A percentile compares a stretch with the other conserved stretches of the same genome.
Evolutionary conservation across 1,284 basidiomycete genomes (phyloP).

Genomic region (Laetiporus sulphureus): DNA sequence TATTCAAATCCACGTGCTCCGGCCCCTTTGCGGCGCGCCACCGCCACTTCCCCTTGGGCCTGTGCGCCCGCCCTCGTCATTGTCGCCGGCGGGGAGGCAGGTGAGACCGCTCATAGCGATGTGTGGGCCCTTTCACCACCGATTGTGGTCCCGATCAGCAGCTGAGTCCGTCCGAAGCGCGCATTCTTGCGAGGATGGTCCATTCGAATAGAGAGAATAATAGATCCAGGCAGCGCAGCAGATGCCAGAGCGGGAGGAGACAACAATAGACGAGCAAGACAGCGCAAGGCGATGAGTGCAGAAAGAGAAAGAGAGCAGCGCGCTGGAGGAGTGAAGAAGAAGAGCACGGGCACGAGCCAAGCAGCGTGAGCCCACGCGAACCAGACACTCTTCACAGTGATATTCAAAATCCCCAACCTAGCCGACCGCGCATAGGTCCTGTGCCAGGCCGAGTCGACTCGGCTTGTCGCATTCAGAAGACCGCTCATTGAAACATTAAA

Average conservation of each 20-base stretch:
- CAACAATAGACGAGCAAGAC: conserved; percentile 2
- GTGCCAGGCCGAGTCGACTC: too few relatives aligned
- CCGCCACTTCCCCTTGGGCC: too few relatives aligned
- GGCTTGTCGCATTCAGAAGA: too few relatives aligned
- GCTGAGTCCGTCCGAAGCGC: too few relatives aligned
- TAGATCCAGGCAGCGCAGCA: too few relatives aligned
- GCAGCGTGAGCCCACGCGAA: conserved; percentile 24
- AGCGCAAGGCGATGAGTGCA: conserved; percentile 5
- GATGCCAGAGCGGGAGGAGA: not conserved
- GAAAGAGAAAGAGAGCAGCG: conserved; percentile 13
- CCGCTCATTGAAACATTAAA: too few relatives aligned
- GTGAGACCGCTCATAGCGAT: too few relatives aligned
- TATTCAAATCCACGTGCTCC: conserved; percentile 13
- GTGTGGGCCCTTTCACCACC: too few relatives aligned
- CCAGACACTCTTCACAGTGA: conserved; percentile 22
- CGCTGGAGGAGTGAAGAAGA: conserved; percentile 5
- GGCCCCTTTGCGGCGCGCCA: not conserved
- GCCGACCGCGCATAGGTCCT: too few relatives aligned
- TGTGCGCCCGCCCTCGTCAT: conserved; percentile 9
- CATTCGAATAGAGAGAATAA: too few relatives aligned
- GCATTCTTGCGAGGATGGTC: too few relatives aligned
- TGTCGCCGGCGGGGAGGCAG: conserved; percentile 11
- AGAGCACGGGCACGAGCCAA: conserved; percentile 13
- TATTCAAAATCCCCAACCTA: conserved; percentile 17
- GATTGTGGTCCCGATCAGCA: too few relatives aligned